Evolutionary conservation across 108 stramenopile genomes (phyloP), one percentile per base, ranked within the genome.

Genomic region (Skeletonema menzelii): DNA sequence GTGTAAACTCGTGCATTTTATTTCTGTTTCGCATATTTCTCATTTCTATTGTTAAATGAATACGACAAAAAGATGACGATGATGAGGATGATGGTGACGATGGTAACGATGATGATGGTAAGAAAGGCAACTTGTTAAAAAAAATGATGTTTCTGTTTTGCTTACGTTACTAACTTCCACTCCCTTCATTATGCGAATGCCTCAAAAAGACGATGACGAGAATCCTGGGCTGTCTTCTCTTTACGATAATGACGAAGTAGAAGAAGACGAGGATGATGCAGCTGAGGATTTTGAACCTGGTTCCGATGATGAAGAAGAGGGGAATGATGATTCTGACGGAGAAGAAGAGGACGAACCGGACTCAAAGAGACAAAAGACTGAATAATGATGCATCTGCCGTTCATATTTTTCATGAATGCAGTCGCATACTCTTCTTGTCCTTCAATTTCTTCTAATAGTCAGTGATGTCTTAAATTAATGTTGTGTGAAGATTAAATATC

Each of bases 231-330:
- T 49, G 8, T 49, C 47, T 8, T 2, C 47, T 15, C 19, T 49
- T 8, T 49, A 49, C 5, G 26, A 67, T 59, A 22, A 58, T 0
- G 67, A 57, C 4, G 67, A 67, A 15, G 26, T 56, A 14, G 67
- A 67, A 8, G 55, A 56, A 57, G 67, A 67, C 5, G 67, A 67
- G n/a, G 67, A 67, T 14, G 67, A 67, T 12, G 67, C 49, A 30
- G 67, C 27, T 6, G 67, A 57, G 1, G 67, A 67, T 49, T 57
- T 58, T 32, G 67, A 67, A 22, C 56, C 55, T 22, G 55, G 13
- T 55, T 14, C 47, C 35, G 15, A 35, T 34, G 37, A 40, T 2
- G 59, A 60, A 2, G 59, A 40, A 37, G 28, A 34, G 17, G 59
- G 28, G 0, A 26, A 19, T 56, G 55, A 56, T 20, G 55, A 24